phyloP scores from a whole-genome alignment of 2,329 filamentous ascomycete species.

The Fusarium miscanthi region DNA sequence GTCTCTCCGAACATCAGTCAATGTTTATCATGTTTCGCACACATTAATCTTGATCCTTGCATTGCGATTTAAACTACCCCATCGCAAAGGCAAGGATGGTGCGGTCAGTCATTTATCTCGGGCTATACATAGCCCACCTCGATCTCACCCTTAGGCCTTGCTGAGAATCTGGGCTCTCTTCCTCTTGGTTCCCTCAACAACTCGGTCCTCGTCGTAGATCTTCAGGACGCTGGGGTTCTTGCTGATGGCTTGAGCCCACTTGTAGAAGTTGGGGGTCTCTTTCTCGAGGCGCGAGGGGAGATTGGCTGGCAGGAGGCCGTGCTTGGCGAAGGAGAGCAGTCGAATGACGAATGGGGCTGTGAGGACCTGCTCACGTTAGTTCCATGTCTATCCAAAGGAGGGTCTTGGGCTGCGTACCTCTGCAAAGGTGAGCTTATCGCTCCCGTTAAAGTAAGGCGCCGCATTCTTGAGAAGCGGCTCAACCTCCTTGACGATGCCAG shows the following conservation, averaged over 20 bases:
- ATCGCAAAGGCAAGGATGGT: not conserved
- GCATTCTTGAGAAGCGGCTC: slow-evolving; percentile 73
- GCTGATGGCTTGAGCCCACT: slow-evolving; percentile 71
- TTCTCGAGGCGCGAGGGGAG: slow-evolving; percentile 60
- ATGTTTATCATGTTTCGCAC: slow-evolving; percentile 6
- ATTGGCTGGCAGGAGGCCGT: slow-evolving; percentile 62
- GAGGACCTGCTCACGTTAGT: slow-evolving; percentile 59
- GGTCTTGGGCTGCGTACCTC: slow-evolving; percentile 65
- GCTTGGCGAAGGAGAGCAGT: slow-evolving; percentile 64
- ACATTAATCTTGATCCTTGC: slow-evolving; percentile 6
- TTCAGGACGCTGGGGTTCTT: slow-evolving; percentile 73
- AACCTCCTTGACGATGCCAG: slow-evolving; percentile 73
- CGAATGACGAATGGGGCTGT: slow-evolving; percentile 76
- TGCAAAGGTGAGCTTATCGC: slow-evolving; percentile 73
- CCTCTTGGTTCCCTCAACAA: slow-evolving; percentile 35
- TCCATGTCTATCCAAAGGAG: not conserved
- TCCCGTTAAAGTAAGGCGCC: slow-evolving; percentile 72
- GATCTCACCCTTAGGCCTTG: slow-evolving; percentile 4
- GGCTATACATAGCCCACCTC: slow-evolving; percentile 5
- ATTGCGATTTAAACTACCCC: slow-evolving; percentile 2
- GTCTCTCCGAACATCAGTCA: not conserved
- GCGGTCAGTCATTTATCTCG: not conserved
- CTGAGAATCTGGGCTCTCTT: slow-evolving; percentile 30
- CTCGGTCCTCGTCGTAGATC: slow-evolving; percentile 66
- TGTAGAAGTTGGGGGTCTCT: slow-evolving; percentile 72